Evolutionary conservation across 1,139 yeast genomes (phyloP), one percentile per base, ranked within the genome.

Genomic region (Hemisphaericaspora lyxosophila): DNA sequence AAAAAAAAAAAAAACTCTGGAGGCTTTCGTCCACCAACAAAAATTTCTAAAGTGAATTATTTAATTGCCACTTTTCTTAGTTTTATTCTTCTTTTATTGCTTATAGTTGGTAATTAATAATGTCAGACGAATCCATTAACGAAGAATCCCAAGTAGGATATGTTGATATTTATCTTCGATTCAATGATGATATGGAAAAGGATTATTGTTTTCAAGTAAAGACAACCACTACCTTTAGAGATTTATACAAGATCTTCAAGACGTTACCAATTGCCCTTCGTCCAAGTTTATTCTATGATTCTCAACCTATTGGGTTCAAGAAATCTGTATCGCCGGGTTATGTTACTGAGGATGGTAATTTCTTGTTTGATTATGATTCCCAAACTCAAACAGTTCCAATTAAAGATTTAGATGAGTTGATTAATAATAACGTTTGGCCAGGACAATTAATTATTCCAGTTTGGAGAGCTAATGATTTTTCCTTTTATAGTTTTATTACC

Each of bases 131-230:
- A 7, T 15, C n/a, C 3, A 24, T 11, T 24, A 31, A 33, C 1
- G 55, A 46, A 43, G 62, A 60, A 18, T 41, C 57, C 4, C 38
- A 33, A 23, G 29, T 35, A 14, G 67, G 64, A 20, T 64, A 57
- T 51, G 48, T 70, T 38, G 97, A 90, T 55, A 64, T 89, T 31
- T 90, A 83, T 64, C 62, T 92, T 46, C 82, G 98, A 41, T 81
- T 92, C 75, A 88, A 86, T 57, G 84, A 78, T 45, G 96, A 89
- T 55, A 59, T 66, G 39, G 96, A 88, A 53, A 85, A 85, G 60
- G 98, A 92, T 60, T 90, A 88, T 62, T 87, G 96, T 52, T 88
- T 92, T 67, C 85, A 80, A 49, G 77, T 90, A 13, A 72, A 73
- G 31, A 65, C 78, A 13, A 67, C 73, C 16, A 75, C 80, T 35